Percentiles rank a stretch among this genome's conserved stretches.
phyloP scores from a whole-genome alignment of 495 filamentous ascomycete genomes.

The Beverwykella pulmonaria region DNA sequence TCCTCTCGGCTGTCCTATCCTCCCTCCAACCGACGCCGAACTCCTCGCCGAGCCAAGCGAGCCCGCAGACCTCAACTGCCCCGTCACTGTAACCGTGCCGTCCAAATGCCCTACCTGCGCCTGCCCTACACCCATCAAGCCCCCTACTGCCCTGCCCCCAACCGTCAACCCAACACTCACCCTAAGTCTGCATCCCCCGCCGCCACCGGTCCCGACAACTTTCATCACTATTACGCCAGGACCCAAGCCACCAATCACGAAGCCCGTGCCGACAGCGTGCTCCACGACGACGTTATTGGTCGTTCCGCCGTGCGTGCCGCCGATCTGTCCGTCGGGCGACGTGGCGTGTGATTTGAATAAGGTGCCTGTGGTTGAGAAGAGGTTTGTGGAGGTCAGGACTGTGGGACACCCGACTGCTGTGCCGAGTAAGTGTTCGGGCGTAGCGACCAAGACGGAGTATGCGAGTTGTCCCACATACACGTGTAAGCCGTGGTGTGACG shows the following conservation, averaged over 20 bases:
- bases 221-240: not conserved
- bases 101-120: constrained; percentile 18
- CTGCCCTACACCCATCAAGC: constrained; percentile 3
- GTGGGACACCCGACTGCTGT: not conserved
- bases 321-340: not conserved
- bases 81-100: constrained; percentile 12
- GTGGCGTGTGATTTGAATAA: constrained; percentile 8
- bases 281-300: not conserved
- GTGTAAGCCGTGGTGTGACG: constrained; percentile 24
- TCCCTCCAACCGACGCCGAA: not conserved
- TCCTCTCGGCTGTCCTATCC: not conserved
- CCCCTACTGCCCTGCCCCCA: not conserved
- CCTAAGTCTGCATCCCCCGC: not conserved
- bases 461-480: constrained; percentile 23
- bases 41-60: constrained; percentile 1
- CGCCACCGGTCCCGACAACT: not conserved
- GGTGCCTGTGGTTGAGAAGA: not conserved
- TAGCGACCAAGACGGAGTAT: constrained; percentile 1
- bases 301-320: constrained; percentile 19
- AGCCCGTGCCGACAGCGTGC: not conserved
- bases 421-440: not conserved
- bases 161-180: not conserved
- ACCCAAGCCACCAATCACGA: not conserved
- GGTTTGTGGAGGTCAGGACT: not conserved
- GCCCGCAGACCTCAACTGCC: constrained; percentile 9